Conservation (phyloP, 352 stramenopile genomes). For the Phytophthora constricta region DNA sequence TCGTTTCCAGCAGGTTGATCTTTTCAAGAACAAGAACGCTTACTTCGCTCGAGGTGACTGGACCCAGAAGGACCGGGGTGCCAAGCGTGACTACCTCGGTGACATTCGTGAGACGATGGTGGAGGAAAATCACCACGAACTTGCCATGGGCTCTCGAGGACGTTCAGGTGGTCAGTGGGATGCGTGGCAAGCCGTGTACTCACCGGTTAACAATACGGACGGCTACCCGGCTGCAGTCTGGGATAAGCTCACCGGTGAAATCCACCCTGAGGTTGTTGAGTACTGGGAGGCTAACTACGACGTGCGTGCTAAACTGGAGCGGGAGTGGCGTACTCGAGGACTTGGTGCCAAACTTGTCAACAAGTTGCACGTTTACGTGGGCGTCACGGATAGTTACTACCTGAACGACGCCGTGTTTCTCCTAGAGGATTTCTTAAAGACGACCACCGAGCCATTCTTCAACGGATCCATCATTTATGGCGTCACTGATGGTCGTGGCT, state of each 20-base stretch:
- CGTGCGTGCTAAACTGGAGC: slow-evolving; percentile 70
- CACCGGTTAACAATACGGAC: slow-evolving; percentile 62
- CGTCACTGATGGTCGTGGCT: slow-evolving; percentile 68
- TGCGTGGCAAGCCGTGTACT: slow-evolving; percentile 78
- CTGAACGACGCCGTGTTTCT: slow-evolving; percentile 77
- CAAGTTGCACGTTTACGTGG: slow-evolving; percentile 80
- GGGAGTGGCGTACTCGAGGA: slow-evolving; percentile 57
- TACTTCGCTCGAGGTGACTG: slow-evolving; percentile 75
- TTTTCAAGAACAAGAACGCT: slow-evolving; percentile 67
- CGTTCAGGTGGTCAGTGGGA: slow-evolving; percentile 80
- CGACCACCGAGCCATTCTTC: slow-evolving; percentile 68
- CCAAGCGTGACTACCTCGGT: slow-evolving; percentile 64
- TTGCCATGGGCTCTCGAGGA: slow-evolving; percentile 62
- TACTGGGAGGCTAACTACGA: slow-evolving; percentile 80
- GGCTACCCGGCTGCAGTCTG: slow-evolving; percentile 67
- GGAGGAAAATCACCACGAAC: slow-evolving; percentile 81
- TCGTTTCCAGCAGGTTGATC: slow-evolving; percentile 76
- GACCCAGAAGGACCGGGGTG: slow-evolving; percentile 75
- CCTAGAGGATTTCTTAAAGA: slow-evolving; percentile 71
- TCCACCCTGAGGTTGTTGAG: slow-evolving; percentile 57
- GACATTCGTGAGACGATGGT: slow-evolving; percentile 77
- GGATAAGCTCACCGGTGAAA: slow-evolving; percentile 74
- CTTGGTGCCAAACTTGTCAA: slow-evolving; percentile 74
- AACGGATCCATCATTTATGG: slow-evolving; percentile 80
- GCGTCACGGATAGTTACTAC: slow-evolving; percentile 81